Conservation (phyloP, 805 yeast species). For the Schizosaccharomyces osmophilus region DNA sequence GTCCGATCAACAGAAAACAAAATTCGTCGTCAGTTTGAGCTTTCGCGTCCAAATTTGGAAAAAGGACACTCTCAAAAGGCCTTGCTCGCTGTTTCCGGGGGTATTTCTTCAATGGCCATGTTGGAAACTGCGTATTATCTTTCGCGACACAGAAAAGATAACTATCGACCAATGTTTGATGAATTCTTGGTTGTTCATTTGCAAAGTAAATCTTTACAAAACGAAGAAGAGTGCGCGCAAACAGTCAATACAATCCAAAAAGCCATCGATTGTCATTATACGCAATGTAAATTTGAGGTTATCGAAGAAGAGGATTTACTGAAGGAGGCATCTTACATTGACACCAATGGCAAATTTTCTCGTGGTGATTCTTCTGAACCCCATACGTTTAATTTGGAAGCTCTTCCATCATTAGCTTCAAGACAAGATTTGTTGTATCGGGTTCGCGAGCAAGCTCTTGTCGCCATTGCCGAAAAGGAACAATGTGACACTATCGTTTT, state of each 20-base stretch:
- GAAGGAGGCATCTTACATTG: not conserved
- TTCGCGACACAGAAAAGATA: not conserved
- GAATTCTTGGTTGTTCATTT: not conserved
- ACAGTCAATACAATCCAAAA: not conserved
- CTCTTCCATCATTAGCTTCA: not conserved
- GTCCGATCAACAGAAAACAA: not conserved
- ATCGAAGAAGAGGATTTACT: not conserved
- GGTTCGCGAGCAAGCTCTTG: not conserved
- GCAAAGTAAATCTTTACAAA: not conserved
- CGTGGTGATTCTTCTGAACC: not conserved
- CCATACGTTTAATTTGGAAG: not conserved
- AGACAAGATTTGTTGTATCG: not conserved
- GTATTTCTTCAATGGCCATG: not conserved
- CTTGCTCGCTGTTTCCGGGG: not conserved
- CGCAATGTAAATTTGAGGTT: not conserved
- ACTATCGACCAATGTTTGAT: not conserved
- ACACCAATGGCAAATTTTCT: not conserved
- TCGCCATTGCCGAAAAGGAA: not conserved
- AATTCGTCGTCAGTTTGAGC: slow-evolving; percentile 1
- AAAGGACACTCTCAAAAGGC: not conserved
- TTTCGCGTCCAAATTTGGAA: not conserved
- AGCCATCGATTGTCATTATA: not conserved
- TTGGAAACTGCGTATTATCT: not conserved
- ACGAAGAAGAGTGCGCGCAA: not conserved
- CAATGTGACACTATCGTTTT: not conserved